Evolutionary conservation across 768 basidiomycete genomes (phyloP), one percentile per base, ranked within the genome.

Genomic region (Bullera alba): DNA sequence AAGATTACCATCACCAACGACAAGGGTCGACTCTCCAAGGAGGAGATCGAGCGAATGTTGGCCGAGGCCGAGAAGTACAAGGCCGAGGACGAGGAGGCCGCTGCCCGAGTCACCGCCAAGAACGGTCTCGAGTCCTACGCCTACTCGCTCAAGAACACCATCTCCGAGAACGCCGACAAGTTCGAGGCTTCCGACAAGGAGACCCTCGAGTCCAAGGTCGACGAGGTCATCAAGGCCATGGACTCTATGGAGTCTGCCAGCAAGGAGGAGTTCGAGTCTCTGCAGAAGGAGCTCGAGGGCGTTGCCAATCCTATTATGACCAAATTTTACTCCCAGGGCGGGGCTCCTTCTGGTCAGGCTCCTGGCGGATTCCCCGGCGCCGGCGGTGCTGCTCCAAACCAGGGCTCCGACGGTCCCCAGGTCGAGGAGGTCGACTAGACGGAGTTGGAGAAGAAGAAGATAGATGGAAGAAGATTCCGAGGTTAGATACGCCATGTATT

Each of bases 1-100:
- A 84, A 82, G 36, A 88, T 93, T 73, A 91, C 87, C 32, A 96
- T 95, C 76, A 91, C 82, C 62, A 95, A 95, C 75, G 89, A 93
- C 74, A 92, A 91, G 77, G 90, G 88, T 38, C 87, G 92, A 76
- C 82, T 90, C 21, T 80, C 78, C 41, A 83, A 76, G 65, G 79
- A 80, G 43, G 78, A 81, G 50, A 80, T 83, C 43, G 78, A 79
- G 39, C 69, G 76, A 22, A 81, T 82, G 80, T 71, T 81, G 38
- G 63, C 70, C 16, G 79, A 81, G 38, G 79, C 77, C 17, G 79
- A 81, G 70, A 71, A 71, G 56, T 73, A 61, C 63, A 50, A 50
- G 48, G 68, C 56, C n/a, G 60, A 66, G 50, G 71, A 72, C 48
- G 70, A 56, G 46, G 60, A 57, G 41, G 69, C 57, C 21, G 63